Conservation (phyloP, 176 grass and related monocot species). For the Triticum aestivum region IWGSC_CS_RefSeq_v2.1 NC_057808.1:539319649-539320148, state of each 20-base stretch:
- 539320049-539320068: background rate
- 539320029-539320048: background rate
- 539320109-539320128: constrained; percentile 70
- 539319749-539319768: constrained; percentile 94
- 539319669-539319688: constrained; percentile 86
- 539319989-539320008: background rate
- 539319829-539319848: background rate
- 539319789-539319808: constrained; percentile 50
- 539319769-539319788: constrained; percentile 93
- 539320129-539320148: constrained; percentile 59
- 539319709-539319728: constrained; percentile 94
- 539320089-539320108: constrained; percentile 92
- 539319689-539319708: constrained; percentile 83
- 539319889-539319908: background rate
- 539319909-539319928: background rate
- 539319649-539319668: constrained; percentile 99
- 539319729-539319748: constrained; percentile 97
- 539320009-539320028: background rate
- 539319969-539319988: background rate
- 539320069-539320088: background rate
- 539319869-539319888: constrained; percentile 29
- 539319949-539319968: background rate
- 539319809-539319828: background rate
- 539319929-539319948: background rate
- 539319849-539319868: background rate